These are phyloP conservation scores for Solanum chiquidenum DNA, from an alignment of 257 asterid species.

Conservation along the genomic window DNA sequence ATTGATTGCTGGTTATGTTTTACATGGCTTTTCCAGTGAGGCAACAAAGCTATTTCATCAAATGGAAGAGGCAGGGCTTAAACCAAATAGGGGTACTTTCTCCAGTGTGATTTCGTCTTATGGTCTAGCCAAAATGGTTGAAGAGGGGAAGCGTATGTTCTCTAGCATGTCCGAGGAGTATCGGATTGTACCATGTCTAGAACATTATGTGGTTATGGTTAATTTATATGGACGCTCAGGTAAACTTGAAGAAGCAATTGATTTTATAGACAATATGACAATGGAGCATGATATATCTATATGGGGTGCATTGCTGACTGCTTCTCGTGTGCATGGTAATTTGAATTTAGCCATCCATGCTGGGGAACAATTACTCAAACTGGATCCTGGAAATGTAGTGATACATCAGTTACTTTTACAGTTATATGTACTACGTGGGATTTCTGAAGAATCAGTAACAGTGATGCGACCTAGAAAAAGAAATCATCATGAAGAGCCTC, in stretches of 20 bases:
- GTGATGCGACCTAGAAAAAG: conserved; percentile 22
- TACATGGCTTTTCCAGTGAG: conserved; percentile 36
- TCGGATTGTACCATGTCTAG: conserved; percentile 39
- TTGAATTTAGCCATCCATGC: conserved; percentile 53
- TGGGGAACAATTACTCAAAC: conserved; percentile 49
- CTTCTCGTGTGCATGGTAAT: conserved; percentile 49
- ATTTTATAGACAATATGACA: conserved; percentile 34
- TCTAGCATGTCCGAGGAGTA: conserved; percentile 37
- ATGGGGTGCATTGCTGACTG: conserved; percentile 63
- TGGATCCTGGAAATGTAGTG: conserved; percentile 48
- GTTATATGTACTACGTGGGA: conserved; percentile 36
- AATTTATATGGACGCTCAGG: conserved; percentile 65
- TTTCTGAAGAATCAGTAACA: conserved; percentile 23
- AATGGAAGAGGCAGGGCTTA: conserved; percentile 33
- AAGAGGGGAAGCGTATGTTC: conserved; percentile 38
- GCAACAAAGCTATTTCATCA: conserved; percentile 53
- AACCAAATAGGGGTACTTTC: conserved; percentile 63
- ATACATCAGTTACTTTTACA: conserved; percentile 26
- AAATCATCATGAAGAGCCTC: conserved; percentile 20
- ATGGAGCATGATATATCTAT: conserved; percentile 39
- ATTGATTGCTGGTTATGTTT: conserved; percentile 45
- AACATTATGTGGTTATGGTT: conserved; percentile 65
- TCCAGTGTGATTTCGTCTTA: conserved; percentile 55
- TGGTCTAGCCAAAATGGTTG: conserved; percentile 55
- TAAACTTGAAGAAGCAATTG: conserved; percentile 52